Evolutionary conservation across 768 basidiomycete species (phyloP).

Genomic region (Rhizopogon vesiculosus): DNA sequence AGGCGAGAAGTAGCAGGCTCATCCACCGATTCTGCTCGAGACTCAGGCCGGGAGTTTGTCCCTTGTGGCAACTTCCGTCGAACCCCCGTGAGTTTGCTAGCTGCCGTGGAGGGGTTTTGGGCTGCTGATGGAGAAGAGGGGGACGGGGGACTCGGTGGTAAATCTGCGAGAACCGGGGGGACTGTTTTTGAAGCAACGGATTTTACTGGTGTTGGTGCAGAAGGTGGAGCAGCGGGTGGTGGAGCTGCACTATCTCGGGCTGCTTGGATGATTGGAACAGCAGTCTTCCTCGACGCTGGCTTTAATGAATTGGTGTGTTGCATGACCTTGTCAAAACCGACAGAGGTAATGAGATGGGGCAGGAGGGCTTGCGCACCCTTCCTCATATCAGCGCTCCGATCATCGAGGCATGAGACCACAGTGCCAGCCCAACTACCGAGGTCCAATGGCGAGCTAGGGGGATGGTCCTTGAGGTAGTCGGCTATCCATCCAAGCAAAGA

Average conservation of each 20-base stretch:
- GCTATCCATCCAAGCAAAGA: constrained; percentile 76
- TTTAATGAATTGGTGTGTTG: constrained; percentile 85
- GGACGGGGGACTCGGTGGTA: constrained; percentile 37
- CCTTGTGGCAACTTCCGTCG: constrained; percentile 70
- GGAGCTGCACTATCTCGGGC: constrained; percentile 50
- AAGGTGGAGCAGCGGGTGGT: constrained; percentile 19
- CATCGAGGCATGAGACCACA: constrained; percentile 79
- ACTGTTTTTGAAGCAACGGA: constrained; percentile 23
- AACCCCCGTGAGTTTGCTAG: constrained; percentile 55
- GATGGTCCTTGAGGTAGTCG: constrained; percentile 71
- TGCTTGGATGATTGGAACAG: constrained; percentile 84
- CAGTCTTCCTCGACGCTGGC: constrained; percentile 82
- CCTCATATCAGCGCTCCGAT: constrained; percentile 86
- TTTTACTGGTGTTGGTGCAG: constrained; percentile 20
- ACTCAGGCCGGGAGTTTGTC: constrained; percentile 42
- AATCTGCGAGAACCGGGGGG: constrained; percentile 15
- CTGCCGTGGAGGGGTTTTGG: constrained; percentile 5
- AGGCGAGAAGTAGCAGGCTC: constrained; percentile 30
- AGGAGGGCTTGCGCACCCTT: constrained; percentile 85
- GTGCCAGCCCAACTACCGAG: constrained; percentile 62
- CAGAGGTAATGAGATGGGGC: constrained; percentile 65
- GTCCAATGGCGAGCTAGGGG: constrained; percentile 53
- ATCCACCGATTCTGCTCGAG: constrained; percentile 32
- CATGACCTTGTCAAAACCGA: constrained; percentile 83
- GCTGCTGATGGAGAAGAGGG: constrained; percentile 28